phyloP scores from a whole-genome alignment of 345 rosid genomes.

The Populus euphratica region DNA sequence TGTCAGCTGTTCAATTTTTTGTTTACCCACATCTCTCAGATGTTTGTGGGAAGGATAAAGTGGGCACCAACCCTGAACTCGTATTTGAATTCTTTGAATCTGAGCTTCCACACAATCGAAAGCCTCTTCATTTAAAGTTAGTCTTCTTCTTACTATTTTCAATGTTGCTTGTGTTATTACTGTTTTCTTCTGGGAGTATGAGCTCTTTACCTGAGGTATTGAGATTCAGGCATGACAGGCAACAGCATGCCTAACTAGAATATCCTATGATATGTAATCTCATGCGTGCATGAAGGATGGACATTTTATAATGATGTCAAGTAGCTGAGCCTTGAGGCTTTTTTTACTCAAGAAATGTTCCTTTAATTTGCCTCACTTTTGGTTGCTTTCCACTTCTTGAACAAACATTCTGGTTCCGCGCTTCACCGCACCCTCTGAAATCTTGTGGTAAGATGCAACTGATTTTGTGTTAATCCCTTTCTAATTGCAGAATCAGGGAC shows the following conservation, averaged over 20 bases:
- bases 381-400: background rate
- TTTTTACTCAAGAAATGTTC: background rate
- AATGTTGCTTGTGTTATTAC: background rate
- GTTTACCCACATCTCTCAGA: constrained; percentile 8
- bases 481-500: constrained; percentile 26
- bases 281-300: background rate
- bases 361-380: background rate
- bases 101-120: constrained; percentile 19
- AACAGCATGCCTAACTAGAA: background rate
- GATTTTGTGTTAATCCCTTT: background rate
- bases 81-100: constrained; percentile 28
- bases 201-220: background rate
- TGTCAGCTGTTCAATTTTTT: constrained; percentile 32
- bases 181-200: background rate
- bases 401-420: background rate
- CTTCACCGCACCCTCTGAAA: background rate
- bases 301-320: background rate
- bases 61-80: constrained; percentile 12
- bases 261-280: background rate
- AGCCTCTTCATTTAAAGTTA: constrained; percentile 30
- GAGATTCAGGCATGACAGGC: background rate
- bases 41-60: background rate
- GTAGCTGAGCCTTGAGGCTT: background rate
- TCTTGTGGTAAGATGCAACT: background rate
- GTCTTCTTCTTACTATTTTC: background rate